Conservation (phyloP, 345 rosid genomes). For the Rhodamnia rubescens region DNA sequence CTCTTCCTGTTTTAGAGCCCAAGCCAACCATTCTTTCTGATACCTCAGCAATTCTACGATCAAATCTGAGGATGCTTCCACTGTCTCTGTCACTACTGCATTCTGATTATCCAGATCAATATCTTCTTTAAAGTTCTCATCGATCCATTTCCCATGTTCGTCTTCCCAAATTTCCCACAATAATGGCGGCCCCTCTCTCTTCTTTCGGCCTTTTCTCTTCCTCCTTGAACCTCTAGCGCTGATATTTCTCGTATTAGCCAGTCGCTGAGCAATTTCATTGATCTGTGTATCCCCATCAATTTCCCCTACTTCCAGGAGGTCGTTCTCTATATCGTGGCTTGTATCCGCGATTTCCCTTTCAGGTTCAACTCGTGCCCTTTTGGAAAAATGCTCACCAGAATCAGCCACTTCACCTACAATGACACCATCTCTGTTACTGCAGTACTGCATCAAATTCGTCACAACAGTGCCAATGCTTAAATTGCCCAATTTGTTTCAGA, state of each 20-base stretch:
- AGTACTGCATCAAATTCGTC: not conserved
- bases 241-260: not conserved
- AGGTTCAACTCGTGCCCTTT: not conserved
- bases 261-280: not conserved
- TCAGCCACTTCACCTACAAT: not conserved
- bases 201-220: constrained; percentile 17
- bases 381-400: not conserved
- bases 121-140: constrained; percentile 34
- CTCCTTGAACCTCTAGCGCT: not conserved
- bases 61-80: constrained; percentile 61
- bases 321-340: not conserved
- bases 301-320: not conserved
- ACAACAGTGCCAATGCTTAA: not conserved
- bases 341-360: not conserved
- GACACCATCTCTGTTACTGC: not conserved
- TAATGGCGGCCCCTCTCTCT: constrained; percentile 14
- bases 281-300: not conserved
- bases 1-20: constrained; percentile 87
- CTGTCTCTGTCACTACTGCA: constrained; percentile 32
- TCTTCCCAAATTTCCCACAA: constrained; percentile 79
- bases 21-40: constrained; percentile 92
- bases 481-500: not conserved
- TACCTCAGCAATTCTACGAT: constrained; percentile 68
- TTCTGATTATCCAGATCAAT: constrained; percentile 50
- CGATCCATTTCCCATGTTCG: constrained; percentile 53